A percentile compares a stretch with the other conserved stretches of the same genome.
Conservation (phyloP, 2,329 filamentous ascomycete genomes). For the Paradendryphiella salina region DNA sequence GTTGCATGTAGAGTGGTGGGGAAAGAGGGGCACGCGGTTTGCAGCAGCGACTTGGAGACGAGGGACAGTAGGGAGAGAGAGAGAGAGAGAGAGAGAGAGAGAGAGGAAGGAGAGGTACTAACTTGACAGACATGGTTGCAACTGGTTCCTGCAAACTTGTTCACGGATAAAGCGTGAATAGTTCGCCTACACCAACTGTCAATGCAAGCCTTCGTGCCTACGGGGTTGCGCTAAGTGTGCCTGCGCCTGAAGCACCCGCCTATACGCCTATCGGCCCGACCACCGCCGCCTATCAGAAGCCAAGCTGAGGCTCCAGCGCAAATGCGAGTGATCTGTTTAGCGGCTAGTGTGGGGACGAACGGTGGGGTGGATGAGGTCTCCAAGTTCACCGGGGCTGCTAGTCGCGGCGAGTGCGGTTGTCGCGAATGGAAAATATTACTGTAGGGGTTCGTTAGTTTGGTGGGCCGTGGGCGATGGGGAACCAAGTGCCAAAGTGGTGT, state of each 20-base stretch:
- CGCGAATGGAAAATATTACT: conserved; percentile 7
- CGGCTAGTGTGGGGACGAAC: conserved; percentile 23
- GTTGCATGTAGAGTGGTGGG: conserved; percentile 11
- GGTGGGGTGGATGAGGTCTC: conserved; percentile 13
- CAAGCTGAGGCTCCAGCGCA: conserved; percentile 21
- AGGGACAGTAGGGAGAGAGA: not conserved
- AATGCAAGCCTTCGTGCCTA: conserved; percentile 27
- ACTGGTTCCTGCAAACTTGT: conserved; percentile 21
- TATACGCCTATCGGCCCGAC: conserved; percentile 23
- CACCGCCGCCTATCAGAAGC: conserved; percentile 27
- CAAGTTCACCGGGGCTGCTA: conserved; percentile 12
- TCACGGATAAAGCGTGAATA: conserved; percentile 27
- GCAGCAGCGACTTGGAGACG: not conserved
- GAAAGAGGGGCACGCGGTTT: conserved; percentile 12
- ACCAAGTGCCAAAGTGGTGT: not conserved
- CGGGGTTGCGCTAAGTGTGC: conserved; percentile 11
- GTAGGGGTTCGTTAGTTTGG: not conserved
- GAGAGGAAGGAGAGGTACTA: conserved; percentile 27
- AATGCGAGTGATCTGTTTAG: conserved; percentile 30
- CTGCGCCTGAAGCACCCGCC: conserved; percentile 26
- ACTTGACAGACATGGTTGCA: conserved; percentile 48
- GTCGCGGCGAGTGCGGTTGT: conserved; percentile 27
- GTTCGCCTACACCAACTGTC: conserved; percentile 22
- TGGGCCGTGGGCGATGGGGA: not conserved
- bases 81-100: conserved; percentile 7